Percentiles rank a stretch among this genome's conserved stretches.
Evolutionary conservation across 371 early-diverging fungal species (phyloP).

Genomic region (Apophysomyces trapeziformis): DNA sequence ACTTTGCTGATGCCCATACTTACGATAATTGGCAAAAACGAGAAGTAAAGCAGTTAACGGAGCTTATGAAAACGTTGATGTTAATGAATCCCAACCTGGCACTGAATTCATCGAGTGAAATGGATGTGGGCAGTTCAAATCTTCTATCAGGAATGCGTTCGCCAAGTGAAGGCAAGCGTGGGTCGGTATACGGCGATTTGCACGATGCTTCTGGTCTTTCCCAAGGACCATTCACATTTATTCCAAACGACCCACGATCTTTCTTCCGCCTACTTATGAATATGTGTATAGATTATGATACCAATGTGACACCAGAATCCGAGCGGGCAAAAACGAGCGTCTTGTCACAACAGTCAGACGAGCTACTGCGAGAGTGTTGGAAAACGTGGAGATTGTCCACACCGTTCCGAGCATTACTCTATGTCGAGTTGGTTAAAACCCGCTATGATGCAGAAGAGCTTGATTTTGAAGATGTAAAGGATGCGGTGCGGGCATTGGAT

Average conservation of each 20-base stretch:
- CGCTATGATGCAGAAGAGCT: constrained; percentile 32
- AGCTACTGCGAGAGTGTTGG: constrained; percentile 61
- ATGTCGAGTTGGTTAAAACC: constrained; percentile 58
- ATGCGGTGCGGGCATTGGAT: constrained; percentile 32
- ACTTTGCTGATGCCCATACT: constrained; percentile 25
- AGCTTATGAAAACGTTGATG: constrained; percentile 34
- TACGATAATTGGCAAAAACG: constrained; percentile 39
- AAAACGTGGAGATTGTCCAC: constrained; percentile 66
- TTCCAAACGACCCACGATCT: constrained; percentile 49
- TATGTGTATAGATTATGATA: constrained; percentile 47
- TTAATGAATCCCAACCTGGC: constrained; percentile 32
- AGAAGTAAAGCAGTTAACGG: constrained; percentile 36
- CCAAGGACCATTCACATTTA: constrained; percentile 36
- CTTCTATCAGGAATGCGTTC: constrained; percentile 6
- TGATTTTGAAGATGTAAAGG: constrained; percentile 43
- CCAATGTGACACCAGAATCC: constrained; percentile 30
- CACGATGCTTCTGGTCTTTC: background rate
- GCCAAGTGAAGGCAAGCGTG: background rate
- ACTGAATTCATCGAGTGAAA: constrained; percentile 19
- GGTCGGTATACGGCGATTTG: background rate
- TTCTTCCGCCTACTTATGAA: constrained; percentile 48
- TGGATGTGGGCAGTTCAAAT: constrained; percentile 21
- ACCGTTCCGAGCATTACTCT: constrained; percentile 59
- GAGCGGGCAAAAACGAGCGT: constrained; percentile 38
- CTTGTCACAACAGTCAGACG: constrained; percentile 52